phyloP scores from a whole-genome alignment of 768 basidiomycete genomes.

The Cubamyces lactineus region DNA sequence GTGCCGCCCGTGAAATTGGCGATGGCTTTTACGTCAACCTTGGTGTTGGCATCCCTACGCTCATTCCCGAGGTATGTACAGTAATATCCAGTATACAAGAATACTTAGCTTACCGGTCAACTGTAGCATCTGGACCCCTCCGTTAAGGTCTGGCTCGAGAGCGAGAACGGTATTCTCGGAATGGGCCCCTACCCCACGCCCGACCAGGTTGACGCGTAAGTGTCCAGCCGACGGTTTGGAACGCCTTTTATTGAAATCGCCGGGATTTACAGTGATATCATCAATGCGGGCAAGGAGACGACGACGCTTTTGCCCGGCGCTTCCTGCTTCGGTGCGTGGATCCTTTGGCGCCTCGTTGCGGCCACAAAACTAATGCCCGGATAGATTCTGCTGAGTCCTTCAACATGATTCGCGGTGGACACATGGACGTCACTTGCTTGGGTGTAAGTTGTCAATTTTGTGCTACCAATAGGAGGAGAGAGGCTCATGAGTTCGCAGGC shows the following conservation, averaged over 20 bases:
- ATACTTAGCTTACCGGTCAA: neutral
- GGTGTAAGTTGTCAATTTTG: constrained; percentile 58
- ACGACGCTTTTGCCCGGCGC: constrained; percentile 90
- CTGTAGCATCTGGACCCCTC: constrained; percentile 61
- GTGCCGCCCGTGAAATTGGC: constrained; percentile 85
- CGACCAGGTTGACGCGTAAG: constrained; percentile 77
- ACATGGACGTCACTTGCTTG: constrained; percentile 88
- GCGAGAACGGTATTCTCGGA: constrained; percentile 86
- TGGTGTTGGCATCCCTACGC: constrained; percentile 87
- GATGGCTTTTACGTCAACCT: constrained; percentile 87
- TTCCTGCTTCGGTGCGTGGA: constrained; percentile 73
- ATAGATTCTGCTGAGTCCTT: constrained; percentile 89
- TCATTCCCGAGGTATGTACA: constrained; percentile 59
- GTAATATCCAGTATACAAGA: neutral
- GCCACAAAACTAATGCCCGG: constrained; percentile 10
- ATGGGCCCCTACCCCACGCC: constrained; percentile 86
- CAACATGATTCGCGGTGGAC: constrained; percentile 95
- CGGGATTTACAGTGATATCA: constrained; percentile 62
- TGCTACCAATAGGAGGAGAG: neutral
- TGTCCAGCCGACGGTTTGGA: constrained; percentile 15
- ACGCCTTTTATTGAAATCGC: neutral
- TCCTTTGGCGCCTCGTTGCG: neutral
- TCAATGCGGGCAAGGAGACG: constrained; percentile 93
- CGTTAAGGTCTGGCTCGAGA: constrained; percentile 84
- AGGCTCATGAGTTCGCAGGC: constrained; percentile 52